phyloP scores from a whole-genome alignment of 2,329 filamentous ascomycete species.

The Apiospora arundinis region DNA sequence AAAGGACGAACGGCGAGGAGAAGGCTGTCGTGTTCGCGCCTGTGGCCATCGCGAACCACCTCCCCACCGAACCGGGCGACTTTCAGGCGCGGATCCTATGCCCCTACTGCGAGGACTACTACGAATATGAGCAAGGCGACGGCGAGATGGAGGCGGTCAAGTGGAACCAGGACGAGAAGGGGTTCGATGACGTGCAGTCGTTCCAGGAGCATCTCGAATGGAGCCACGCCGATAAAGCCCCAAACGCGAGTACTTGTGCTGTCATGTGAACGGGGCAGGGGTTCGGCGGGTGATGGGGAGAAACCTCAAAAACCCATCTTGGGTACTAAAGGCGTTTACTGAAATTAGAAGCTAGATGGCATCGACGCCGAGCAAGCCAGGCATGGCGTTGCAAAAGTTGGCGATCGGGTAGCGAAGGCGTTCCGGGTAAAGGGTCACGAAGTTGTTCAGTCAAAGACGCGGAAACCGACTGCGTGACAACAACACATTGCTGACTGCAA shows the following conservation, averaged over 20 bases:
- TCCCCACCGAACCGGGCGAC: conserved; percentile 55
- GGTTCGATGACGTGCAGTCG: conserved; percentile 54
- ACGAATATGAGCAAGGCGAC: conserved; percentile 54
- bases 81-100: conserved; percentile 60
- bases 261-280: conserved; percentile 51
- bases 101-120: conserved; percentile 62
- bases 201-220: conserved; percentile 64
- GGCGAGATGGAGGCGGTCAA: conserved; percentile 58
- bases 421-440: conserved; percentile 3
- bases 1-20: conserved; percentile 47
- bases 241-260: conserved; percentile 48
- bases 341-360: conserved; percentile 12
- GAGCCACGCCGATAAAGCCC: conserved; percentile 54
- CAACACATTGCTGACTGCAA: neutral
- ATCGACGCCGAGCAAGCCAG: conserved; percentile 1
- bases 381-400: neutral
- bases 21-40: conserved; percentile 63
- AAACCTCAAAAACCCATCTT: neutral
- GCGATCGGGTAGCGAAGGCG: conserved; percentile 14
- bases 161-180: conserved; percentile 53
- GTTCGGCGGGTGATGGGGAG: neutral
- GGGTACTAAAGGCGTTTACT: conserved; percentile 21
- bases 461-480: neutral
- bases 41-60: conserved; percentile 63
- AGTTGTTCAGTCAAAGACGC: neutral